These are phyloP conservation scores for Fusarium phyllophilum DNA, from an alignment of 2,329 filamentous ascomycete genomes.

Conservation along the genomic window DNA sequence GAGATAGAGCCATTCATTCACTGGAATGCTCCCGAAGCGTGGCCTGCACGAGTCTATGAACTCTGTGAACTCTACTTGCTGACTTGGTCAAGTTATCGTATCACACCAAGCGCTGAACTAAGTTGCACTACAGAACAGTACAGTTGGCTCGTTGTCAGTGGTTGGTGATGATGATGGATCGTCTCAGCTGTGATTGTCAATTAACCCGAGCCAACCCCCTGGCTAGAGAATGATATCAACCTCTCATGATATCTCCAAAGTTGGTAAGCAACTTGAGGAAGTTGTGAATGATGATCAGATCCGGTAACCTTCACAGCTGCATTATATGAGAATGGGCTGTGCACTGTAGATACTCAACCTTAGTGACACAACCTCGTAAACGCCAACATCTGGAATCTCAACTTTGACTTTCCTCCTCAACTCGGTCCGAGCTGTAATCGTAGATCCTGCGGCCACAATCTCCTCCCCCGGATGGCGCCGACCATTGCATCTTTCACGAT, in stretches of 20 bases:
- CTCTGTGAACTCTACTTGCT: not conserved
- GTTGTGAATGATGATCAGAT: not conserved
- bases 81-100: not conserved
- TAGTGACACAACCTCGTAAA: not conserved
- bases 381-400: not conserved
- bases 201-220: constrained; percentile 3
- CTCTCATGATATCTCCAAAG: not conserved
- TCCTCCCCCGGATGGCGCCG: constrained; percentile 34
- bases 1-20: constrained; percentile 15
- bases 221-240: not conserved
- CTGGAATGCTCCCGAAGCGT: constrained; percentile 35
- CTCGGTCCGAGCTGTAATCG: constrained; percentile 33
- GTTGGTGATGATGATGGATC: not conserved
- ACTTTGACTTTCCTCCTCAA: constrained; percentile 7
- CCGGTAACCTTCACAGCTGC: not conserved
- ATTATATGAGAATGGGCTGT: not conserved
- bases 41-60: constrained; percentile 16
- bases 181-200: not conserved
- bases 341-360: not conserved
- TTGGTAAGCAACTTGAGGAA: not conserved
- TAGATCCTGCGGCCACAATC: constrained; percentile 23
- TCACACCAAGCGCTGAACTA: constrained; percentile 16
- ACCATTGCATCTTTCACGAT: constrained; percentile 17
- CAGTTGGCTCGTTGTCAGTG: not conserved
- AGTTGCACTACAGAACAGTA: not conserved